Evolutionary conservation across 768 basidiomycete species (phyloP).

Genomic region (Lentinula lateritia): DNA sequence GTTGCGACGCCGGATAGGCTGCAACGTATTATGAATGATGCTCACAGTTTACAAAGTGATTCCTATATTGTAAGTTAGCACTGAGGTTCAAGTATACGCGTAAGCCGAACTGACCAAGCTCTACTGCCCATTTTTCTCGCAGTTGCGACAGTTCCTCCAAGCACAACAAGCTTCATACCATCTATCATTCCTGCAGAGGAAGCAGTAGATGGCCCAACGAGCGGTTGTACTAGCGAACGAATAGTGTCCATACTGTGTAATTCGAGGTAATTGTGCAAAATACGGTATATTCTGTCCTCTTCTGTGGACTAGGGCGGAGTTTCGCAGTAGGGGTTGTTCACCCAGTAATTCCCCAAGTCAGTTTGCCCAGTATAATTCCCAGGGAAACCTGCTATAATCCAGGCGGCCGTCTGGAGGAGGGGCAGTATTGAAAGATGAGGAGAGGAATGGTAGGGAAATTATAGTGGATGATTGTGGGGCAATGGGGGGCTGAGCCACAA

Average conservation of each 20-base stretch:
- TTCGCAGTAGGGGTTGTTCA: neutral
- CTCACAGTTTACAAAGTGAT: slow-evolving; percentile 85
- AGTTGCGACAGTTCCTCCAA: slow-evolving; percentile 85
- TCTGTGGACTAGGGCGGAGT: neutral
- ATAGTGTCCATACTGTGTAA: slow-evolving; percentile 59
- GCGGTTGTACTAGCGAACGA: slow-evolving; percentile 76
- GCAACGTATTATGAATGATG: slow-evolving; percentile 9
- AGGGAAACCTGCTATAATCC: neutral
- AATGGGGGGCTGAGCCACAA: neutral
- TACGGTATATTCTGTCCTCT: neutral
- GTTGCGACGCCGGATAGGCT: neutral
- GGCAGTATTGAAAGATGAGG: slow-evolving; percentile 1
- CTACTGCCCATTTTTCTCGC: slow-evolving; percentile 77
- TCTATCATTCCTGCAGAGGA: slow-evolving; percentile 73
- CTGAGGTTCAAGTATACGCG: neutral
- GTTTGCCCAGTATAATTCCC: neutral
- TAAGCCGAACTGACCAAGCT: slow-evolving; percentile 53
- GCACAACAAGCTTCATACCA: slow-evolving; percentile 85
- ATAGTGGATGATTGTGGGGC: neutral
- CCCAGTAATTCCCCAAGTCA: neutral
- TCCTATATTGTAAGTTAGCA: slow-evolving; percentile 36
- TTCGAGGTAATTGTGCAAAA: neutral
- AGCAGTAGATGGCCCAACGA: slow-evolving; percentile 61
- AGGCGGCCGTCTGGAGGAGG: neutral
- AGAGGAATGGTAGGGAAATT: neutral